Evolutionary conservation across 805 yeast genomes (phyloP), one percentile per base, ranked within the genome.

Genomic region (Yarrowia divulgata): DNA sequence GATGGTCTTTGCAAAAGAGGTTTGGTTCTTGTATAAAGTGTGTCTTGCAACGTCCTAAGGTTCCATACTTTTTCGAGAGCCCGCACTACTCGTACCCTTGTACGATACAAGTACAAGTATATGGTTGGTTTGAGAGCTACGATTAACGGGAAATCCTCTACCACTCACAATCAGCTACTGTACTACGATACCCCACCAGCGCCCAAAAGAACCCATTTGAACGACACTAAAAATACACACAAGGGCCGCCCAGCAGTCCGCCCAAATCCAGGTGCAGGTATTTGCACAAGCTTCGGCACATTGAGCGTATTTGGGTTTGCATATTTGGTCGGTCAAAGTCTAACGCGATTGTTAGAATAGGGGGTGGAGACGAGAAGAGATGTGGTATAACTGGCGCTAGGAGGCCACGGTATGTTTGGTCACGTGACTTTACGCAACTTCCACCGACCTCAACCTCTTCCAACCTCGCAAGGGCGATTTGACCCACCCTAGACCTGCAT

Each of bases 11-110:
- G 9, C 2, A 54, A 52, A 54, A 54, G 60, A 54, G 60, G 60
- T 54, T 54, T 45, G 29, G 29, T 23, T 23, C 29, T 23, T 23
- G 29, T 23, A 23, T 23, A 23, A 23, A 23, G 3, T 23, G 29
- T 23, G 60, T 19, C 45, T 13, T 37, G 43, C 37, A 52, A 43
- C 43, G 35, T 52, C 32, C 43, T 18, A 54, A 54, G 60, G 60
- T 54, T 54, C 60, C 60, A 54, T 54, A 54, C 60, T 54, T 54
- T 39, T 54, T 45, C 3, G 9, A 45, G 29, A 7, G 48, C 8
- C 48, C n/a, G n/a, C n/a, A n/a, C n/a, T n/a, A n/a, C n/a, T n/a
- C n/a, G n/a, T n/a, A n/a, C n/a, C 29, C 29, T 23, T 4, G 29
- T 4, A 23, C 29, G n/a, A n/a, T n/a, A n/a, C n/a, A n/a, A n/a